These are phyloP conservation scores for Neopestalotiopsis rosae DNA, from an alignment of 2,329 filamentous ascomycete genomes.

Conservation along the genomic window DNA sequence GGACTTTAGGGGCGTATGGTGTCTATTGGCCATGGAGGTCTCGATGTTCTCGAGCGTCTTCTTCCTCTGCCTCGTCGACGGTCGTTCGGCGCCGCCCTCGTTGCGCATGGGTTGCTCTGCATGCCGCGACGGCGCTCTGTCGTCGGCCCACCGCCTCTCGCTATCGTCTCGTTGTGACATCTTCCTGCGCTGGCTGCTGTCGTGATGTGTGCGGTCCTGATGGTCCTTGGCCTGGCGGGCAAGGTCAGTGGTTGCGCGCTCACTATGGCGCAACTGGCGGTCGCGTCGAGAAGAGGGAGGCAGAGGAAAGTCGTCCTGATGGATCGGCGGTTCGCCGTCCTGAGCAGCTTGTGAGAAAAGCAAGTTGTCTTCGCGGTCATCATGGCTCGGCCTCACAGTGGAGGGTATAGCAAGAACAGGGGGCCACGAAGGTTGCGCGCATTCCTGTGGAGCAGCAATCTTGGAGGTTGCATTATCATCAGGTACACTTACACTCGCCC, in stretches of 20 bases:
- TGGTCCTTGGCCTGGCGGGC: slow-evolving; percentile 24
- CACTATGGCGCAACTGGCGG: slow-evolving; percentile 29
- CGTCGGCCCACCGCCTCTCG: slow-evolving; percentile 24
- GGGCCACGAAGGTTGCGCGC: slow-evolving; percentile 22
- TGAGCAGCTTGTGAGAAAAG: slow-evolving; percentile 27
- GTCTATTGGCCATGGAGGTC: slow-evolving; percentile 45
- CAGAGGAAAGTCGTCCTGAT: slow-evolving; percentile 18
- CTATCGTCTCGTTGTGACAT: slow-evolving; percentile 26
- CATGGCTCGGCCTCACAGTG: slow-evolving; percentile 24
- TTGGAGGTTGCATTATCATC: slow-evolving; percentile 33
- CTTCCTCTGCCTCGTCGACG: slow-evolving; percentile 55
- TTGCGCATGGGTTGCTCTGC: slow-evolving; percentile 47
- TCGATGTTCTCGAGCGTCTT: slow-evolving; percentile 52
- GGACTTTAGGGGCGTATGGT: slow-evolving; percentile 34
- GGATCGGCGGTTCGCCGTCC: slow-evolving; percentile 21
- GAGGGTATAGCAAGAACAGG: slow-evolving; percentile 37
- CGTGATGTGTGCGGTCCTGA: slow-evolving; percentile 21
- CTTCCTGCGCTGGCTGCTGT: slow-evolving; percentile 27
- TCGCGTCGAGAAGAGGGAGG: slow-evolving; percentile 17
- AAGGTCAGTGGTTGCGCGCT: slow-evolving; percentile 23
- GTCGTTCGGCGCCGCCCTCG: slow-evolving; percentile 53
- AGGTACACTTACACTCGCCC: slow-evolving; percentile 31
- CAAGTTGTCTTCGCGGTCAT: slow-evolving; percentile 20
- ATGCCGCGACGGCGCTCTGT: slow-evolving; percentile 36
- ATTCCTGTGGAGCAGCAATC: slow-evolving; percentile 23